Conservation (phyloP, 495 filamentous ascomycete species). For the Collariella sp. region DNA sequence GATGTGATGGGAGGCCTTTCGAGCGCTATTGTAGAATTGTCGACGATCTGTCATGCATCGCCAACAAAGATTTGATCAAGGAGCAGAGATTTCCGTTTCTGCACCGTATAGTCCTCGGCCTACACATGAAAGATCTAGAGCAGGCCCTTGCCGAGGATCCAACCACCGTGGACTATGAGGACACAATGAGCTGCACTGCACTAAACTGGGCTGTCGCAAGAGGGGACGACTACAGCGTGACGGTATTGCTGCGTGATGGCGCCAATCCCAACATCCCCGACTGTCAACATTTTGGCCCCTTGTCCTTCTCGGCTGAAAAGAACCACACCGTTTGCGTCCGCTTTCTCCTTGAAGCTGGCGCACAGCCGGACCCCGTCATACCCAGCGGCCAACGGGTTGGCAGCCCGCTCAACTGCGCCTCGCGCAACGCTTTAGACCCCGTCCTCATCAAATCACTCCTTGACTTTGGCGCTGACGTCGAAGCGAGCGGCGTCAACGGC, state of each 20-base stretch:
- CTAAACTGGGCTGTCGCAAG: slow-evolving; percentile 5
- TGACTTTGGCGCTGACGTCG: slow-evolving; percentile 9
- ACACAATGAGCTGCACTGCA: slow-evolving; percentile 5
- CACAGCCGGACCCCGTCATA: slow-evolving; percentile 4
- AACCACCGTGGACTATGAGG: neutral
- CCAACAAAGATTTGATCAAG: neutral
- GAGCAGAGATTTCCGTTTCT: neutral
- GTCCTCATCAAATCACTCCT: slow-evolving; percentile 5
- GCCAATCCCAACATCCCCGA: slow-evolving; percentile 12
- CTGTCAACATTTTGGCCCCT: neutral
- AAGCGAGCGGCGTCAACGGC: slow-evolving; percentile 4
- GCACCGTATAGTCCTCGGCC: neutral
- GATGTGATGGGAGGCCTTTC: neutral
- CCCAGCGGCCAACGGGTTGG: slow-evolving; percentile 1
- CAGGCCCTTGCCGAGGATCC: neutral
- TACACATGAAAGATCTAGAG: neutral
- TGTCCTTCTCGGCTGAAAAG: slow-evolving; percentile 4
- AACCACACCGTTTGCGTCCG: slow-evolving; percentile 9
- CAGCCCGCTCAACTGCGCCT: slow-evolving; percentile 13
- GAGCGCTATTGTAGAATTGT: neutral
- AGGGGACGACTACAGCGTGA: slow-evolving; percentile 4
- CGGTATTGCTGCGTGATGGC: slow-evolving; percentile 7
- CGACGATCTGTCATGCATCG: neutral
- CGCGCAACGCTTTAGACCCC: slow-evolving; percentile 9
- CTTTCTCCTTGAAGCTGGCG: slow-evolving; percentile 9